phyloP scores from a whole-genome alignment of 257 asterid species.

The Solanum tarijense region DNA sequence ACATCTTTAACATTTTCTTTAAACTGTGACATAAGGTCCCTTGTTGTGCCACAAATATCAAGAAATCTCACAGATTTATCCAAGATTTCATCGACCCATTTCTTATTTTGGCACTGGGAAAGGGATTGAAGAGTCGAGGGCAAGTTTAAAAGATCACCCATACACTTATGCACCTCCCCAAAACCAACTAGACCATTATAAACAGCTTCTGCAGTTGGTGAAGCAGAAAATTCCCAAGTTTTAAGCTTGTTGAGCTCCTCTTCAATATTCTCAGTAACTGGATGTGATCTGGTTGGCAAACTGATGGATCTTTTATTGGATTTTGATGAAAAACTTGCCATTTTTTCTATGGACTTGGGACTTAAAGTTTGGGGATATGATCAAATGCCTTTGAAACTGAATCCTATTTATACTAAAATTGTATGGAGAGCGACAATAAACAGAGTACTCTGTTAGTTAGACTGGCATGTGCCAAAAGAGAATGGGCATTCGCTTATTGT shows the following conservation, averaged over 20 bases:
- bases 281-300: conserved; percentile 26
- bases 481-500: not conserved
- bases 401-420: not conserved
- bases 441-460: not conserved
- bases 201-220: not conserved
- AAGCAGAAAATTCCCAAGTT: not conserved
- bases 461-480: conserved; percentile 5
- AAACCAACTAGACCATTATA: conserved; percentile 1
- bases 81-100: conserved; percentile 4
- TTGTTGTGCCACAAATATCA: conserved; percentile 2
- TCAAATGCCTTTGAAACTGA: not conserved
- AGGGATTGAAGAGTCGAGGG: conserved; percentile 4
- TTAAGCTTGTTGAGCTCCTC: conserved; percentile 14
- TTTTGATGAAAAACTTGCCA: conserved; percentile 13
- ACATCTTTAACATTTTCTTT: conserved; percentile 2
- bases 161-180: not conserved
- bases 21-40: not conserved
- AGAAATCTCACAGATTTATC: conserved; percentile 6
- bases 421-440: conserved; percentile 2
- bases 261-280: conserved; percentile 15
- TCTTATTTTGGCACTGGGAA: not conserved
- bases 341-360: not conserved
- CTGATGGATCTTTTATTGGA: conserved; percentile 20
- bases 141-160: conserved; percentile 2
- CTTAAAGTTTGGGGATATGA: not conserved